Conservation (phyloP, 2,329 filamentous ascomycete species). For the Neonectria coccinea region DNA sequence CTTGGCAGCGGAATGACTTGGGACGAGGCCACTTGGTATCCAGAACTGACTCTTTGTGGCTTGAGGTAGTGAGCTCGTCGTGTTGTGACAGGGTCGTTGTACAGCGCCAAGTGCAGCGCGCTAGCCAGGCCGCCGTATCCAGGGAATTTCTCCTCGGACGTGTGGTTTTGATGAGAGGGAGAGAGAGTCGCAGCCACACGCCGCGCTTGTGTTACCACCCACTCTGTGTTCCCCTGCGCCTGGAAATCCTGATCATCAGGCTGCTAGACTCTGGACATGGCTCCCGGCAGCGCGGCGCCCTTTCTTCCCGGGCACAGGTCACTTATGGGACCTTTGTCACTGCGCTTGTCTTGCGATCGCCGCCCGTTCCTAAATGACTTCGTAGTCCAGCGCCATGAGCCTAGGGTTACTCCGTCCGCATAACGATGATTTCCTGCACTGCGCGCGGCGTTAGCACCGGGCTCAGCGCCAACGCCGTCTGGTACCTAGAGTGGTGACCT, state of each 20-base stretch:
- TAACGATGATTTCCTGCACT: slow-evolving; percentile 37
- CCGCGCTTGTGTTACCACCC: slow-evolving; percentile 9
- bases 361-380: slow-evolving; percentile 6
- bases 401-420: slow-evolving; percentile 13
- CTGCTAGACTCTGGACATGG: slow-evolving; percentile 5
- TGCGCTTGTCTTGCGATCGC: slow-evolving; percentile 12
- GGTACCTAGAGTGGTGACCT: slow-evolving; percentile 19
- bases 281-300: slow-evolving; percentile 20
- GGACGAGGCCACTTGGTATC: background rate
- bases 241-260: slow-evolving; percentile 8
- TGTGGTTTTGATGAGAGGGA: background rate
- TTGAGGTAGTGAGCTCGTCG: slow-evolving; percentile 1
- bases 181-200: slow-evolving; percentile 10
- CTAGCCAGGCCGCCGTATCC: slow-evolving; percentile 17
- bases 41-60: background rate
- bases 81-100: slow-evolving; percentile 2
- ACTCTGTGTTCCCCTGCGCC: slow-evolving; percentile 7
- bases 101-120: slow-evolving; percentile 24
- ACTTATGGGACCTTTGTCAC: slow-evolving; percentile 12
- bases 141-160: slow-evolving; percentile 19
- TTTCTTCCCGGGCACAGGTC: slow-evolving; percentile 24
- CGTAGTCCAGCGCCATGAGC: slow-evolving; percentile 1
- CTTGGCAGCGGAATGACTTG: slow-evolving; percentile 1
- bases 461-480: slow-evolving; percentile 27
- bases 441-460: slow-evolving; percentile 31